Base-by-base conservation (phyloP, 2,329 filamentous ascomycete species). In the Monosporascus cannonballus region DNA sequence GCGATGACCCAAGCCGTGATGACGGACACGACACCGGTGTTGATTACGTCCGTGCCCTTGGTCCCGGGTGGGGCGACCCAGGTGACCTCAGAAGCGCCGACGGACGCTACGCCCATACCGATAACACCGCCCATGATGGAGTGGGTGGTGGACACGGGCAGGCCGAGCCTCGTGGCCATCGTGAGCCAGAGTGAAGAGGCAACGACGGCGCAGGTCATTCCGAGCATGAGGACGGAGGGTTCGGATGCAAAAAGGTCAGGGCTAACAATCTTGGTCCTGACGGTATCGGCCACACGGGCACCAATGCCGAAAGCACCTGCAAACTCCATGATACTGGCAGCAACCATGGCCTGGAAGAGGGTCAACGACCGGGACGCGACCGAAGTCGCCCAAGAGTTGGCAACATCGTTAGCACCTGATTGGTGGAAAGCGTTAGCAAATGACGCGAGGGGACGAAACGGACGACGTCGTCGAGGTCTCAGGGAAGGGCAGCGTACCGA, bases 361-460 rank as follows among this genome's bases (percentile, higher is more conserved):
- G 79, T 77, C 42, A 87, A 68, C 54, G 86, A 88, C 39, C 85
- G 76, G 3, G 86, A 88, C 1, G 84, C 86, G 54, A 89, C 86
- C 58, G 81, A 85, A 36, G 84, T 87, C n/a, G 85, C 85, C 81
- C 84, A 90, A 2, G 85, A 81, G 73, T 89, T 90, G 69, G 86
- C 86, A 54, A 89, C 85, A 85, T 89, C 86, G 71, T 84, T 75
- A 66, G 64, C 70, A 59, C 71, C 72, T 68, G 61, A 6, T 27
- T 24, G 47, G n/a, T 15, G 50, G 36, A 59, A 20, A 51, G 56
- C 30, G 36, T 9, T 11, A 25, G 24, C 15, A 22, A 22, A 22
- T 22, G 20, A 22, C 20, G 20, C 20, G 20, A 22, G 20, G 20
- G 20, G 20, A 22, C 20, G 20, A 22, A 22, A 22, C 20, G 20